These are phyloP conservation scores for Leucoagaricus sp. DNA, from an alignment of 1,284 basidiomycete genomes.

Conservation along the genomic window DNA sequence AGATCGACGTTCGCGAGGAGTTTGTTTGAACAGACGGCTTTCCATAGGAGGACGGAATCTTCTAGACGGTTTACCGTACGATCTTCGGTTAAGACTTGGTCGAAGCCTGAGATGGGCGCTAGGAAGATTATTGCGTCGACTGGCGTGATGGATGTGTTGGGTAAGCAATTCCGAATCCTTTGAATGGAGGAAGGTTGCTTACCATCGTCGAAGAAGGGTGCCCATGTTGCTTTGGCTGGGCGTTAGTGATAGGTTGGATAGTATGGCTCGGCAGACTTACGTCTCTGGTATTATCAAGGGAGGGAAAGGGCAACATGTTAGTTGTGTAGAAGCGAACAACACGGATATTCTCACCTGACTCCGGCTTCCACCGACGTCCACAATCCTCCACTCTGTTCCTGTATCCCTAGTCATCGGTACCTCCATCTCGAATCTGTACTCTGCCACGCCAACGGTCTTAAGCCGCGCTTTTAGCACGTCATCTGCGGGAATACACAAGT, in stretches of 20 bases:
- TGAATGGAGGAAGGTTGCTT: constrained; percentile 24
- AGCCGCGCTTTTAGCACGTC: constrained; percentile 74
- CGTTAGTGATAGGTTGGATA: not conserved
- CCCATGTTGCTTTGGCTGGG: constrained; percentile 53
- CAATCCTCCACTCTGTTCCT: constrained; percentile 77
- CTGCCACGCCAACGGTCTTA: constrained; percentile 76
- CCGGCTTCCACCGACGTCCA: constrained; percentile 77
- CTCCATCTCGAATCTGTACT: constrained; percentile 80
- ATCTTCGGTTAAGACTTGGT: constrained; percentile 75
- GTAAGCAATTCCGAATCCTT: constrained; percentile 8
- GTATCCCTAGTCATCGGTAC: constrained; percentile 63
- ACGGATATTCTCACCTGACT: constrained; percentile 55
- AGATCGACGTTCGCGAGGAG: constrained; percentile 72
- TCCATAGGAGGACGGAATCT: constrained; percentile 81
- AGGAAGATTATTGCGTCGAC: constrained; percentile 81
- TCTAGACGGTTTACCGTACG: constrained; percentile 72
- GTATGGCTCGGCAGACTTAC: constrained; percentile 29
- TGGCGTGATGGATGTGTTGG: constrained; percentile 21
- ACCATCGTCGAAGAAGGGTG: constrained; percentile 78
- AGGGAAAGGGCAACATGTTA: not conserved
- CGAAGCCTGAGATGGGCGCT: constrained; percentile 78
- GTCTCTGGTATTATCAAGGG: constrained; percentile 29
- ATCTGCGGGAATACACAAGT: constrained; percentile 39
- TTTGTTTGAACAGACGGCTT: constrained; percentile 73
- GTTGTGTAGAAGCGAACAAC: not conserved